These are phyloP conservation scores for Hypoxylon sp. DNA, from an alignment of 2,329 filamentous ascomycete genomes.

Conservation along the genomic window DNA sequence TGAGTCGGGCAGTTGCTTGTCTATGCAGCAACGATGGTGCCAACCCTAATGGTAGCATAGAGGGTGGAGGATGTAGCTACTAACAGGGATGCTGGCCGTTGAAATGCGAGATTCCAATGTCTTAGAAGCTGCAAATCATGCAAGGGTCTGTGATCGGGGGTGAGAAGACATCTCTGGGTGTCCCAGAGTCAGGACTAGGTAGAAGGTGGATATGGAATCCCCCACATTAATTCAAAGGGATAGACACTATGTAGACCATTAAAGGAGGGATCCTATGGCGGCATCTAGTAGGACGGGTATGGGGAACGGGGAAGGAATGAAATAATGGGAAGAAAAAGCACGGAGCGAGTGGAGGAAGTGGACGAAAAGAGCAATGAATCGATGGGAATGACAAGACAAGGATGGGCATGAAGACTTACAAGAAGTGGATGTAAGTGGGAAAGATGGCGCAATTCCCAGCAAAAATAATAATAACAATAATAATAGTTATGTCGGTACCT, in stretches of 20 bases:
- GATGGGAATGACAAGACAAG: constrained; percentile 51
- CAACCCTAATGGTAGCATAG: constrained; percentile 37
- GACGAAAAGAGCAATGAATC: constrained; percentile 50
- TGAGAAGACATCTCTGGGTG: constrained; percentile 41
- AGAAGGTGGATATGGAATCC: constrained; percentile 46
- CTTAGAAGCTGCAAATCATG: constrained; percentile 53
- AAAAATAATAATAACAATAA: neutral
- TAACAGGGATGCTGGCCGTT: constrained; percentile 54
- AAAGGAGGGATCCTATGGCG: constrained; percentile 29
- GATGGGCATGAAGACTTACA: constrained; percentile 36
- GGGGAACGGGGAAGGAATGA: constrained; percentile 15
- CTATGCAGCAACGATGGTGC: constrained; percentile 46
- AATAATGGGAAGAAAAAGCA: constrained; percentile 40
- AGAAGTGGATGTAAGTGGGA: constrained; percentile 31
- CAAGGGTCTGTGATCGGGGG: constrained; percentile 51
- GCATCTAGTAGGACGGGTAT: constrained; percentile 38
- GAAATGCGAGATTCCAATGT: constrained; percentile 52
- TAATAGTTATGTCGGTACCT: constrained; percentile 11
- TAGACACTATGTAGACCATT: constrained; percentile 28
- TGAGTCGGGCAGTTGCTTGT: constrained; percentile 49
- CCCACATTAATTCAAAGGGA: constrained; percentile 49
- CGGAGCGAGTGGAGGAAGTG: constrained; percentile 43
- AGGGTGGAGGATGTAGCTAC: constrained; percentile 45
- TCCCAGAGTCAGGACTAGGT: constrained; percentile 36
- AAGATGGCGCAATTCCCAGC: constrained; percentile 37